Conservation (phyloP, 2,329 filamentous ascomycete species). For the Penicillium sp. region DNA sequence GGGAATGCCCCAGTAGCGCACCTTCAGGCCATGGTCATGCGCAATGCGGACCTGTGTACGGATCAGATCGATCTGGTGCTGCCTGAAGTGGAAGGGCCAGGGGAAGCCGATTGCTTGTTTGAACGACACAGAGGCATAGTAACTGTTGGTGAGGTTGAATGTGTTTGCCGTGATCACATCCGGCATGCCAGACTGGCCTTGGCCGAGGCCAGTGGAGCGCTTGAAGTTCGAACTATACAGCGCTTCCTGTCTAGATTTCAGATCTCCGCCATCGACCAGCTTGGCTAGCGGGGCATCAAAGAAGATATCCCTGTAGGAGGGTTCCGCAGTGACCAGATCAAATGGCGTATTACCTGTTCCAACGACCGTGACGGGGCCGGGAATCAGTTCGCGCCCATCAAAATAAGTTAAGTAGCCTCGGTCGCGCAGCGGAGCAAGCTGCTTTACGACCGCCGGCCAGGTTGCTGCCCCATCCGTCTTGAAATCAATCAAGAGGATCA, state of each 20-base stretch:
- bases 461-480: conserved; percentile 42
- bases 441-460: conserved; percentile 39
- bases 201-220: conserved; percentile 33
- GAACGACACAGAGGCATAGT: conserved; percentile 58
- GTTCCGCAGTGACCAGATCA: conserved; percentile 46
- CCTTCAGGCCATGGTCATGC: conserved; percentile 52
- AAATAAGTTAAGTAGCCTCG: conserved; percentile 52
- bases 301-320: conserved; percentile 54
- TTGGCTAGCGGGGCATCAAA: conserved; percentile 53
- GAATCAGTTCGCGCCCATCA: conserved; percentile 43
- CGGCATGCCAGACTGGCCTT: conserved; percentile 47
- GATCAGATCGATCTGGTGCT: conserved; percentile 47
- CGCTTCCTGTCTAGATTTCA: not conserved
- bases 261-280: conserved; percentile 25
- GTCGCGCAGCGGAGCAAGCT: conserved; percentile 49
- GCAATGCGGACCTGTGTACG: conserved; percentile 54
- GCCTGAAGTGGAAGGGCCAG: conserved; percentile 51
- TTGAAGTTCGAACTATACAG: not conserved
- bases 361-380: conserved; percentile 53
- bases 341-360: conserved; percentile 55
- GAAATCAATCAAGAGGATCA: conserved; percentile 55
- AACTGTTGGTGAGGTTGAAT: conserved; percentile 53
- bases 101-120: conserved; percentile 47
- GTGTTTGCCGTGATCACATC: conserved; percentile 38
- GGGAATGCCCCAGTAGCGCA: conserved; percentile 57